Conservation (phyloP, 2,329 filamentous ascomycete genomes). For the Sporothrix pseudoabietina region DNA sequence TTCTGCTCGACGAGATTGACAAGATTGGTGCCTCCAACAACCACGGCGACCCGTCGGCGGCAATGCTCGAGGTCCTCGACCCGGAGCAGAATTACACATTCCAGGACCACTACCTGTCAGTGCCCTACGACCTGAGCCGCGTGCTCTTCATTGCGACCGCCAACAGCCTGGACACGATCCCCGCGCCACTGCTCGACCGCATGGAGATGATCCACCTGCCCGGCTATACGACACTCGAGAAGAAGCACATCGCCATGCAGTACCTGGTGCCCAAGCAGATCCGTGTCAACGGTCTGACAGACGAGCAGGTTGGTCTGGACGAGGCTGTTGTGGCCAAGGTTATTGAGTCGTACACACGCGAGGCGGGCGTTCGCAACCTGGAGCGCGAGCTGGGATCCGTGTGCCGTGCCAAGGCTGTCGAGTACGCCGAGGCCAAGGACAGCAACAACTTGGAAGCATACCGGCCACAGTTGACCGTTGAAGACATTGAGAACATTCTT, state of each 20-base stretch:
- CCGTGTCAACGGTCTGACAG: conserved; percentile 78
- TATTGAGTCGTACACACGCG: conserved; percentile 94
- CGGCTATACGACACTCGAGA: conserved; percentile 96
- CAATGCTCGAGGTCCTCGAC: conserved; percentile 96
- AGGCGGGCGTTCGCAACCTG: conserved; percentile 92
- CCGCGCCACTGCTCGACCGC: conserved; percentile 86
- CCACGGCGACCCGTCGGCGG: conserved; percentile 92
- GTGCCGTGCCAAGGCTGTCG: conserved; percentile 91
- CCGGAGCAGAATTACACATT: conserved; percentile 96
- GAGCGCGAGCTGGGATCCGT: conserved; percentile 95
- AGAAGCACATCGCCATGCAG: conserved; percentile 87
- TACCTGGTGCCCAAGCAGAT: conserved; percentile 98
- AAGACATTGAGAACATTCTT: conserved; percentile 86
- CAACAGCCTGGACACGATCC: conserved; percentile 92
- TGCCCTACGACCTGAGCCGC: conserved; percentile 93
- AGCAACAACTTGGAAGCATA: conserved; percentile 68
- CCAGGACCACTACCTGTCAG: conserved; percentile 93
- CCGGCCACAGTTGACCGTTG: conserved; percentile 69
- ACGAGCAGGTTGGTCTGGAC: conserved; percentile 73
- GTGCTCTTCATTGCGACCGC: conserved; percentile 97
- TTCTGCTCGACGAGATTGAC: conserved; percentile 96
- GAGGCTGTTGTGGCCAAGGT: conserved; percentile 91
- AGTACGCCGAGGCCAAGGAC: conserved; percentile 90
- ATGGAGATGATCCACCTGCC: conserved; percentile 96
- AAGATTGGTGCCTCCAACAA: conserved; percentile 90